Evolutionary conservation across 495 filamentous ascomycete species (phyloP), one percentile per base, ranked within the genome.

Genomic region (Trichocladium uniseriatum): DNA sequence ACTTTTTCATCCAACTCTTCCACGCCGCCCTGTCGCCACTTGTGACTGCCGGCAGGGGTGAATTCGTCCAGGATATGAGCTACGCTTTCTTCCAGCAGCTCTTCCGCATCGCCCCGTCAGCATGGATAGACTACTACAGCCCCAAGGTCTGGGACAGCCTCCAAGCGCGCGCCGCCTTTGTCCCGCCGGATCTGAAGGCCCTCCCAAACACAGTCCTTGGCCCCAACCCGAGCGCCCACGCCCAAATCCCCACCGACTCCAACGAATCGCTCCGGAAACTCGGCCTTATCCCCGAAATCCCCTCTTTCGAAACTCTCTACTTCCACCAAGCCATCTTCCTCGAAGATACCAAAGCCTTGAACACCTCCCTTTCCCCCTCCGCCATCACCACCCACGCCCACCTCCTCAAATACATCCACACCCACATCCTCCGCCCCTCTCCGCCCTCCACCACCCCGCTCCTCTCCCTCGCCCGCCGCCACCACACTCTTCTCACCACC

Each of bases 1-100:
- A 58, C 47, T 58, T 61, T 28, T 56, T 47, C 43, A 9, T 58
- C 19, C 55, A 55, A 27, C 45, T 58, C 16, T 55, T 56, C 4
- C 55, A 55, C 24, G 48, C 49, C 4, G 58, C 54, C 5, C 45
- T 57, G 7, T 40, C 50, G 7, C 34, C 41, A 20, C 36, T 56
- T 39, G 7, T 15, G 1, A 14, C 9, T 18, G 8, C 29, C 10
- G 36, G 48, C 3, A 22, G 51, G 3, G 9, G 10, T 1, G 20
- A 35, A 10, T n/a, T 49, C 8, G 20, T 45, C 20, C 46, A 56
- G 18, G 19, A 46, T 2, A 41, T 60, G 47, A 46, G 22, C 44
- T 60, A 51, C 29, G 36, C 44, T 5, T 31, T 41, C 6, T 58
- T 61, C 46, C 21, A 32, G 16, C 29, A 39, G 14, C 31, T 36